Base-by-base conservation (phyloP, 2,329 filamentous ascomycete species). In the Sclerotiophoma versabilis region DNA sequence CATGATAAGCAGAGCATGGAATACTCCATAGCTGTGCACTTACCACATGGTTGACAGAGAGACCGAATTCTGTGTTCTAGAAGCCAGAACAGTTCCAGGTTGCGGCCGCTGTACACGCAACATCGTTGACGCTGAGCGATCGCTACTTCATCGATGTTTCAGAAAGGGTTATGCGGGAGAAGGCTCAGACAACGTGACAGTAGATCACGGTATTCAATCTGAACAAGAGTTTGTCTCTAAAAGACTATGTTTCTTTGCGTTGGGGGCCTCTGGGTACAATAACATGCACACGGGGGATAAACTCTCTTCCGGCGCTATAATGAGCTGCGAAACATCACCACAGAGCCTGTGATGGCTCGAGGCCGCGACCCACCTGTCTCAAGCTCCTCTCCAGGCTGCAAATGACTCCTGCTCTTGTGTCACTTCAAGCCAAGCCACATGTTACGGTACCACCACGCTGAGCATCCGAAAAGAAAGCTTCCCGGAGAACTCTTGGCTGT, bases 361-460 rank as follows among this genome's bases (percentile, higher is more conserved):
- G 20, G 26, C 33, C 7, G 12, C 11, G 15, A 6, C 22, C n/a
- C 5, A 38, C 12, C 20, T 6, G 7, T 22, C 1, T 33, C 9
- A 12, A 10, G 10, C 12, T 42, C 23, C 12, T 11, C 9, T 27
- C 19, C 10, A 8, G 19, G 15, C 34, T 23, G 36, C 15, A 7
- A 25, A 5, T 32, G 22, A 19, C 29, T 51, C 15, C 10, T 27
- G 33, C n/a, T 14, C 15, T 39, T 36, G 42, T 46, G 42, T 29
- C 17, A 46, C 42, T 41, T 2, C 17, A 41, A 5, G 4, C 17
- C n/a, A 22, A 52, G 49, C 49, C 29, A 34, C 34, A 36, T 19
- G 27, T 39, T 41, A n/a, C 49, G 22, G 49, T 52, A 34, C 23
- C 36, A 46, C 42, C 34, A 26, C 22, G 29, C 11, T 26, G 27